Conservation (phyloP, 2,329 filamentous ascomycete species). For the Penicillium expansum region DNA sequence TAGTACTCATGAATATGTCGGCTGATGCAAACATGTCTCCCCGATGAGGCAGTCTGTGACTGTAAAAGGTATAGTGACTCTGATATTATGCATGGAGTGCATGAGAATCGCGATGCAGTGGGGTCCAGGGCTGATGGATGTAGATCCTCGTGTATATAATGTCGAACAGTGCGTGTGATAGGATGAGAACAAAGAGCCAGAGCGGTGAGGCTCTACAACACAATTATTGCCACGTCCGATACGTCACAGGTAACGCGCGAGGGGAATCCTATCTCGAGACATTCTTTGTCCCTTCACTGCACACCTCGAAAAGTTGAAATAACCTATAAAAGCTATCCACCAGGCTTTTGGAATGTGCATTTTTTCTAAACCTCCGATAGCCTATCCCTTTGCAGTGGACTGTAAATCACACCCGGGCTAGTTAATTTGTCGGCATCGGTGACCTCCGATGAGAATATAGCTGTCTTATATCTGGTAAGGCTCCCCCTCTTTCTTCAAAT, state of each 20-base stretch:
- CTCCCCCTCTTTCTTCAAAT: slow-evolving; percentile 3
- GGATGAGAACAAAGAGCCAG: background rate
- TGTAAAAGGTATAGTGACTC: background rate
- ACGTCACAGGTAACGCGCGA: background rate
- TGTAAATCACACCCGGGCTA: background rate
- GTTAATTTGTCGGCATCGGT: slow-evolving; percentile 18
- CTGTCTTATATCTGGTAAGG: slow-evolving; percentile 12
- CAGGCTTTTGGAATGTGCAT: background rate
- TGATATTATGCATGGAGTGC: slow-evolving; percentile 7
- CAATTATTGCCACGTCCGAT: slow-evolving; percentile 5
- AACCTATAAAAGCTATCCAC: slow-evolving; percentile 6
- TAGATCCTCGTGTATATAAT: background rate
- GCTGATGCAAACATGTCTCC: background rate
- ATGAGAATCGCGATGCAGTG: background rate
- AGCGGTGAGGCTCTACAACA: no score
- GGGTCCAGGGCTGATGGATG: background rate
- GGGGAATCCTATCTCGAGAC: background rate
- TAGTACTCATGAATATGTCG: background rate
- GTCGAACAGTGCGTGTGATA: background rate
- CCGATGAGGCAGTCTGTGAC: background rate
- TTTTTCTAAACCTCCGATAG: background rate
- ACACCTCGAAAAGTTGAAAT: background rate
- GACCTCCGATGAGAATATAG: slow-evolving; percentile 21
- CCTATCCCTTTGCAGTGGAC: background rate
- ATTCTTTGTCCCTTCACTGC: background rate